phyloP scores from a whole-genome alignment of 2,329 filamentous ascomycete species.

The Coniella vitis region DNA sequence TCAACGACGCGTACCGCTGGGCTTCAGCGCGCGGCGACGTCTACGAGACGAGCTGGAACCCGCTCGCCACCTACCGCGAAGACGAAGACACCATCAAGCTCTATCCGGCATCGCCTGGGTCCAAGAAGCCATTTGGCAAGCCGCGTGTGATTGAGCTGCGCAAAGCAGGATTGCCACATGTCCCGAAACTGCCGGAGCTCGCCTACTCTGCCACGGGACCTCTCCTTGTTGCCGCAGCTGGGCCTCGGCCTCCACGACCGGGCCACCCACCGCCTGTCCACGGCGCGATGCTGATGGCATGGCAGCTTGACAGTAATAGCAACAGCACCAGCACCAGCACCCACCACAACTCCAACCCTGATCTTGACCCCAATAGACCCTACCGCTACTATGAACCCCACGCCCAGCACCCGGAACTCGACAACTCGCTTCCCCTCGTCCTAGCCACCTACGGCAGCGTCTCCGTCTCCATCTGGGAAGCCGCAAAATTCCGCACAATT shows the following conservation, averaged over 20 bases:
- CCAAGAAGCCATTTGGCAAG: conserved; percentile 32
- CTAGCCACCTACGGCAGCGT: conserved; percentile 32
- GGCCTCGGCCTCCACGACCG: conserved; percentile 31
- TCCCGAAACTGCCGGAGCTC: conserved; percentile 33
- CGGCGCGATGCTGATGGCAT: conserved; percentile 32
- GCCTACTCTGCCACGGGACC: conserved; percentile 33
- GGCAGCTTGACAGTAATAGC: conserved; percentile 27
- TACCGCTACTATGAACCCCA: conserved; percentile 29
- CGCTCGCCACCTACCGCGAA: conserved; percentile 30
- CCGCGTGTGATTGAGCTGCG: conserved; percentile 29
- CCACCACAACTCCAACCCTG: no score
- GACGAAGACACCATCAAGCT: conserved; percentile 28
- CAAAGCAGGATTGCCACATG: conserved; percentile 28
- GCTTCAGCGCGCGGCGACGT: conserved; percentile 29
- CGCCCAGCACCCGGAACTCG: conserved; percentile 27
- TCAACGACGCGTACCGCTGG: conserved; percentile 33
- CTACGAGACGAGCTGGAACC: conserved; percentile 27
- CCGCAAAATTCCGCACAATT: conserved; percentile 29
- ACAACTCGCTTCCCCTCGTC: conserved; percentile 31
- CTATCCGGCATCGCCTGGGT: conserved; percentile 23
- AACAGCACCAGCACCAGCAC: no score
- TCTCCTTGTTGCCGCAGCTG: conserved; percentile 31
- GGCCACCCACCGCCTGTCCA: conserved; percentile 31
- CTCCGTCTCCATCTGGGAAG: conserved; percentile 35
- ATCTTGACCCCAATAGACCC: no score